These are phyloP conservation scores for Gelatoporia subvermispora DNA, from an alignment of 768 basidiomycete genomes.

Conservation along the genomic window DNA sequence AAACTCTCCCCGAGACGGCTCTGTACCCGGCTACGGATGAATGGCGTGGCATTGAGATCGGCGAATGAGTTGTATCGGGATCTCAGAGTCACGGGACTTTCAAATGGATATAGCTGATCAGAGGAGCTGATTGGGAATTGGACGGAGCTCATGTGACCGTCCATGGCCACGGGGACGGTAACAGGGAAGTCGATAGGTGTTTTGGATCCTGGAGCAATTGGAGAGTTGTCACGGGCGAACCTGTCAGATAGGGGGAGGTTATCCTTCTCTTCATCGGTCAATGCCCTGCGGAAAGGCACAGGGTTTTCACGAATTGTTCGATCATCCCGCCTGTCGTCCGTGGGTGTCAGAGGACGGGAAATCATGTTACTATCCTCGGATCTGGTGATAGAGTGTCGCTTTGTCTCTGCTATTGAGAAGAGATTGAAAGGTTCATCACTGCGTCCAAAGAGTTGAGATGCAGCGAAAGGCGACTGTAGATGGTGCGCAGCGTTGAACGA, in stretches of 20 bases:
- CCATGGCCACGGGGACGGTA: conserved; percentile 44
- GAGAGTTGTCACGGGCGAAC: conserved; percentile 41
- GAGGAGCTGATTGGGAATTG: conserved; percentile 80
- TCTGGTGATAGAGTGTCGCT: conserved; percentile 43
- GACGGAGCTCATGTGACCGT: conserved; percentile 61
- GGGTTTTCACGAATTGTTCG: conserved; percentile 38
- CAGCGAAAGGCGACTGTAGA: conserved; percentile 83
- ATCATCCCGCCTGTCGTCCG: conserved; percentile 44
- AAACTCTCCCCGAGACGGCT: conserved; percentile 61
- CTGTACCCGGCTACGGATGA: conserved; percentile 80
- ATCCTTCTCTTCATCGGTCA: conserved; percentile 75
- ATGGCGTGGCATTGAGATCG: conserved; percentile 75
- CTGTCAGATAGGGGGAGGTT: conserved; percentile 35
- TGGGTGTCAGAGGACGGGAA: conserved; percentile 49
- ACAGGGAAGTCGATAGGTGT: conserved; percentile 56
- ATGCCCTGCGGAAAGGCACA: conserved; percentile 70
- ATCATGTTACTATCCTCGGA: conserved; percentile 45
- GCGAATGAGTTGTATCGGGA: conserved; percentile 68
- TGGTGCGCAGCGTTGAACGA: conserved; percentile 39
- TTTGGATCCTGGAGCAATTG: conserved; percentile 39
- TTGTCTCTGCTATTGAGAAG: conserved; percentile 79
- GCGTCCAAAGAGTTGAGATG: conserved; percentile 77
- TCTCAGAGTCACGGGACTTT: conserved; percentile 53
- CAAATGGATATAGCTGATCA: conserved; percentile 47
- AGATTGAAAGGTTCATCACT: conserved; percentile 76